Evolutionary conservation across 2,329 filamentous ascomycete species (phyloP).

Genomic region (Rutstroemia sydowiana): DNA sequence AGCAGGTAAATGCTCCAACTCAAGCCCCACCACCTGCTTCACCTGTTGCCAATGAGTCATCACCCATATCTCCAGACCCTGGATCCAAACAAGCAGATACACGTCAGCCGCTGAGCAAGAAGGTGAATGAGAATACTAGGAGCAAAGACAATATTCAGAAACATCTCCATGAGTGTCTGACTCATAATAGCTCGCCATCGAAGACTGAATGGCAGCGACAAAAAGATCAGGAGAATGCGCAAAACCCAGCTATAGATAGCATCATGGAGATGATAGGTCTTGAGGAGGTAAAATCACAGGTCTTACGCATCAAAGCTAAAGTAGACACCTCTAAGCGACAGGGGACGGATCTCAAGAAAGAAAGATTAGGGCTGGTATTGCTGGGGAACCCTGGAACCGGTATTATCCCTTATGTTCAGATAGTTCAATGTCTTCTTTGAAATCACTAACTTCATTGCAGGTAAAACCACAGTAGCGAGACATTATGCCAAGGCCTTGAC

Average conservation of each 20-base stretch:
- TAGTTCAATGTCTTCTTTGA: too few species aligned
- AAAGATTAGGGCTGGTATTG: conserved; percentile 56
- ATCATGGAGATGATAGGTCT: conserved; percentile 67
- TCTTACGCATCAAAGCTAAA: conserved; percentile 55
- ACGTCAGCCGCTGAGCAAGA: too few species aligned
- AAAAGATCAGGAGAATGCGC: conserved; percentile 45
- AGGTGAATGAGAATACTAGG: not conserved
- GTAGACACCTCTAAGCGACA: conserved; percentile 56
- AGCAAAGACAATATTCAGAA: conserved; percentile 9
- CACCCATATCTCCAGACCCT: not conserved
- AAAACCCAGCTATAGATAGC: conserved; percentile 48
- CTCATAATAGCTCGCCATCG: conserved; percentile 27
- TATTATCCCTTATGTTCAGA: too few species aligned
- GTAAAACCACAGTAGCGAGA: conserved; percentile 65
- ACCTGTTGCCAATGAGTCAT: not conserved
- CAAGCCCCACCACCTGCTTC: not conserved
- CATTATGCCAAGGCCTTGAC: conserved; percentile 61
- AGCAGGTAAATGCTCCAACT: conserved; percentile 11
- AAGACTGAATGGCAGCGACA: conserved; percentile 53
- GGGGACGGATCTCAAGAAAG: conserved; percentile 42
- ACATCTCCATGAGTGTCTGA: conserved; percentile 10
- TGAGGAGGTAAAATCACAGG: conserved; percentile 57
- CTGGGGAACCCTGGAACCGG: conserved; percentile 72
- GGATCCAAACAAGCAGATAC: too few species aligned
- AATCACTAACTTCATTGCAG: conserved; percentile 54